A percentile compares a stretch with the other conserved stretches of the same genome.
Evolutionary conservation across 495 filamentous ascomycete genomes (phyloP).

Genomic region (Tuber indicum): DNA sequence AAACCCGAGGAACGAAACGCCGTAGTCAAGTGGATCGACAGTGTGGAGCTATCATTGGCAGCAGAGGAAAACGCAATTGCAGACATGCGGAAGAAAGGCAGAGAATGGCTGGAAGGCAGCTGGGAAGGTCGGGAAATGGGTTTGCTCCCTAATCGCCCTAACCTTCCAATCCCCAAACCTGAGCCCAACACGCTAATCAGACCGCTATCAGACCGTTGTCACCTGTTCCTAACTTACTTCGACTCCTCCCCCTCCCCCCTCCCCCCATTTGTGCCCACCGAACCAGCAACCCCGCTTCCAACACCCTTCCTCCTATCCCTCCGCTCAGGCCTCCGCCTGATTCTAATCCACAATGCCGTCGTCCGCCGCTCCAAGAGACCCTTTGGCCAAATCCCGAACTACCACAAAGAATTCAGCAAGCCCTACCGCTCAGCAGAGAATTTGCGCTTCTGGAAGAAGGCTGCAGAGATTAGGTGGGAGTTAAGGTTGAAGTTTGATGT

Average conservation of each 20-base stretch:
- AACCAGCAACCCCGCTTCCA: conserved; percentile 53
- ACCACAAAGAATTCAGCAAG: conserved; percentile 83
- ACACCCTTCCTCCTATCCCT: conserved; percentile 69
- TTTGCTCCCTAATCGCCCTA: conserved; percentile 17
- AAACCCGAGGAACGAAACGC: conserved; percentile 62
- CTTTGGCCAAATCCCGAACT: conserved; percentile 85
- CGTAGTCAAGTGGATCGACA: conserved; percentile 68
- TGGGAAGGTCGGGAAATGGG: conserved; percentile 67
- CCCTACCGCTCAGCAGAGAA: conserved; percentile 93
- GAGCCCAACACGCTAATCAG: conserved; percentile 16
- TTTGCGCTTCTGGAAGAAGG: conserved; percentile 90
- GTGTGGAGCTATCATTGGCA: conserved; percentile 65
- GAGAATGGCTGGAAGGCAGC: conserved; percentile 70
- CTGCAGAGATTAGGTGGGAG: conserved; percentile 91
- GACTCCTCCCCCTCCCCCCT: conserved; percentile 53
- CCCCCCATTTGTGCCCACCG: conserved; percentile 63
- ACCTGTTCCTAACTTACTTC: conserved; percentile 61
- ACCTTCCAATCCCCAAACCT: not conserved
- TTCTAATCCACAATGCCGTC: conserved; percentile 81
- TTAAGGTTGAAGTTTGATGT: conserved; percentile 76
- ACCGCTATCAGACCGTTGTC: conserved; percentile 59
- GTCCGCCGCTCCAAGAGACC: conserved; percentile 74
- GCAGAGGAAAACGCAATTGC: conserved; percentile 69
- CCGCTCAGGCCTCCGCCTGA: conserved; percentile 70
- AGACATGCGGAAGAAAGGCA: conserved; percentile 59